Percentiles rank a stretch among this genome's conserved stretches.
phyloP scores from a whole-genome alignment of 2,329 filamentous ascomycete genomes.

The Beauveria pseudobassiana region DNA sequence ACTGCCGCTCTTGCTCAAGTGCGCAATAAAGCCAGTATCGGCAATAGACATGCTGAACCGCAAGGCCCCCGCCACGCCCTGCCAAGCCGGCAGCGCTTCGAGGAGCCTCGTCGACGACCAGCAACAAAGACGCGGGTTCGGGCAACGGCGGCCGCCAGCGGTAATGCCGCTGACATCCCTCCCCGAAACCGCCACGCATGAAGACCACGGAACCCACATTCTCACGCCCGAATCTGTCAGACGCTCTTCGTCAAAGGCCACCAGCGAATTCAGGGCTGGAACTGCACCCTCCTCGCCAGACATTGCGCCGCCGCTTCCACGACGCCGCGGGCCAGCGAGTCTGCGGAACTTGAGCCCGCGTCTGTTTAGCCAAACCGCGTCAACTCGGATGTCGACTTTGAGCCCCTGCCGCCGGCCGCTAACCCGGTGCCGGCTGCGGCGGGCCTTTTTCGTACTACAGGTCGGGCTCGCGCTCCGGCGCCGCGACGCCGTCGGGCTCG shows the following conservation, averaged over 20 bases:
- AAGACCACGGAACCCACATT: neutral
- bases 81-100: slow-evolving; percentile 50
- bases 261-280: slow-evolving; percentile 11
- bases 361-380: slow-evolving; percentile 24
- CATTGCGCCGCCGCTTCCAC: slow-evolving; percentile 38
- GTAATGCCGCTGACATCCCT: neutral
- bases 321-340: slow-evolving; percentile 33
- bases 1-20: slow-evolving; percentile 25
- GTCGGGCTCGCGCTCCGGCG: slow-evolving; percentile 22
- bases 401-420: slow-evolving; percentile 29
- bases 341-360: slow-evolving; percentile 25
- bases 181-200: slow-evolving; percentile 14
- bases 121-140: slow-evolving; percentile 16
- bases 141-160: neutral
- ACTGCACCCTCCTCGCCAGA: slow-evolving; percentile 13
- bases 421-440: slow-evolving; percentile 15
- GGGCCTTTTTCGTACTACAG: slow-evolving; percentile 18
- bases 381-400: slow-evolving; percentile 35
- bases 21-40: slow-evolving; percentile 20
- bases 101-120: slow-evolving; percentile 29
- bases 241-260: slow-evolving; percentile 11
- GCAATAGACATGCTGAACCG: slow-evolving; percentile 24
- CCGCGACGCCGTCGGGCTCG: slow-evolving; percentile 27
- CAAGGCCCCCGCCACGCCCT: slow-evolving; percentile 44
- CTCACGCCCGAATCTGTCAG: neutral